Conservation (phyloP, 192 early-diverging fungal species). For the Spizellomyces punctatus region DNA sequence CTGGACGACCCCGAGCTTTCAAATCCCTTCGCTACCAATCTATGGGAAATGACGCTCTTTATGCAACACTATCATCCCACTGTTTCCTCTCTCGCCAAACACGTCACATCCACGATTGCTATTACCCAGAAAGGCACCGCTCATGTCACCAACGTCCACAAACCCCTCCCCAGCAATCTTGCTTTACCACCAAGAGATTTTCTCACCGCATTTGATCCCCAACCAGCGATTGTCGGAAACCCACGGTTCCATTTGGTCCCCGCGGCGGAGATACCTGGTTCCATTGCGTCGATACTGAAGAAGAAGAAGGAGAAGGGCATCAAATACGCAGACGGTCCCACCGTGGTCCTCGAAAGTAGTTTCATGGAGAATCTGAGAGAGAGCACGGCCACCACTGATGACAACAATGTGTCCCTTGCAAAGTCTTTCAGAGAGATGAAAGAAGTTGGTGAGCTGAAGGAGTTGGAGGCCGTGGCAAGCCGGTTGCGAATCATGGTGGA, state of each 20-base stretch:
- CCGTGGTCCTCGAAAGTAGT: conserved; percentile 16
- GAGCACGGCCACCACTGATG: no score
- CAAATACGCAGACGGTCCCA: conserved; percentile 25
- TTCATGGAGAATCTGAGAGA: conserved; percentile 8
- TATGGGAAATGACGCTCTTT: conserved; percentile 85
- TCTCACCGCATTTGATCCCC: conserved; percentile 35
- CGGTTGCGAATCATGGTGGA: no score
- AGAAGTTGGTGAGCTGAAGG: no score
- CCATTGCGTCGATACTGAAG: conserved; percentile 36
- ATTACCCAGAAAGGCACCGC: conserved; percentile 23
- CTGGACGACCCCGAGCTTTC: conserved; percentile 93
- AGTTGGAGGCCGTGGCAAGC: no score
- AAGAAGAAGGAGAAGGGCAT: conserved; percentile 23
- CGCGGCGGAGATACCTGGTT: conserved; percentile 23
- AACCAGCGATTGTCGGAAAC: conserved; percentile 18
- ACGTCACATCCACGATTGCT: conserved; percentile 26
- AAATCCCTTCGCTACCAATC: conserved; percentile 89
- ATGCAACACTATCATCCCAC: conserved; percentile 57
- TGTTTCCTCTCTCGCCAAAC: conserved; percentile 44
- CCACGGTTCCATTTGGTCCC: conserved; percentile 34
- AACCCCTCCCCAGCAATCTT: conserved; percentile 36
- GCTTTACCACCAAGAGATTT: conserved; percentile 26
- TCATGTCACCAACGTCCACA: conserved; percentile 27
- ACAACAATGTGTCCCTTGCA: no score
- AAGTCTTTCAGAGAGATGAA: no score